A percentile compares a stretch with the other conserved stretches of the same genome.
These are phyloP conservation scores for Alliaria petiolata DNA, from an alignment of 345 rosid genomes.

Conservation along the genomic window DNA sequence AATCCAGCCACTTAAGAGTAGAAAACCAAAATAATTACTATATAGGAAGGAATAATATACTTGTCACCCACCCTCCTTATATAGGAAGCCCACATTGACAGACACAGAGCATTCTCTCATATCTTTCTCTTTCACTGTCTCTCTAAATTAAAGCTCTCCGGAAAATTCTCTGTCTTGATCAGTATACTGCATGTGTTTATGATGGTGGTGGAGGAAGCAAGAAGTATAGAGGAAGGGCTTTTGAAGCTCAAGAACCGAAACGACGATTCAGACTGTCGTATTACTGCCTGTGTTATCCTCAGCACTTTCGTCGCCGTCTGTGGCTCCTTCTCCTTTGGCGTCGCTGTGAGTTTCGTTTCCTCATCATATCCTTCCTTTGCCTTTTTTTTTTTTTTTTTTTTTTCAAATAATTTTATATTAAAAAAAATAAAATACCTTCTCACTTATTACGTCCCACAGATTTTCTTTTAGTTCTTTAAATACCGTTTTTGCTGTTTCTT, in stretches of 20 bases:
- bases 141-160: neutral
- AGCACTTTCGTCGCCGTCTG: slow-evolving; percentile 26
- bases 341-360: slow-evolving; percentile 20
- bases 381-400: neutral
- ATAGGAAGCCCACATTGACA: no score
- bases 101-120: no score
- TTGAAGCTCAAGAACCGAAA: slow-evolving; percentile 3
- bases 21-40: no score
- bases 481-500: neutral
- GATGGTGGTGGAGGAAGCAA: slow-evolving; percentile 15
- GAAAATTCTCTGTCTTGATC: neutral
- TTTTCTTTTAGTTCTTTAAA: neutral
- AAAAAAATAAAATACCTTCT: no score
- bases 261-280: slow-evolving; percentile 17
- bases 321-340: slow-evolving; percentile 32
- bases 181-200: neutral
- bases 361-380: neutral
- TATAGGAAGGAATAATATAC: no score
- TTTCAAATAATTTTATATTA: no score
- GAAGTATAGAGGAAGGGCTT: slow-evolving; percentile 25
- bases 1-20: no score
- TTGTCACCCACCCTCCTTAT: no score
- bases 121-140: neutral
- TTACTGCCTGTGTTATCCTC: slow-evolving; percentile 19
- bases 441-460: neutral